These are phyloP conservation scores for Barnettozyma salicaria DNA, from an alignment of 805 yeast species.

Conservation along the genomic window DNA sequence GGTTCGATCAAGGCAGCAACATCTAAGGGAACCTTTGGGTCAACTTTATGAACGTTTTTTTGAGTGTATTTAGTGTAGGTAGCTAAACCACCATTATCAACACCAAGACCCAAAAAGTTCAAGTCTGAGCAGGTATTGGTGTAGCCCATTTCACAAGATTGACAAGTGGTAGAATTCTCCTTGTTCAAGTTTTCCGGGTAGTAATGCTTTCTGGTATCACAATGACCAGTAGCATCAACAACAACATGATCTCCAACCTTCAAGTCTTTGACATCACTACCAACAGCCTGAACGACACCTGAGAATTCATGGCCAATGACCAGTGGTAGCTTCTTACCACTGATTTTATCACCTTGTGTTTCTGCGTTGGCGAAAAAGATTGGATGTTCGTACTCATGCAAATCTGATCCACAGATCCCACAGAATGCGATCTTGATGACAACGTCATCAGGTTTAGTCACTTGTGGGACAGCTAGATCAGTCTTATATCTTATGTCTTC, in stretches of 20 bases:
- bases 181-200: slow-evolving; percentile 15
- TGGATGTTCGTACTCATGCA: slow-evolving; percentile 55
- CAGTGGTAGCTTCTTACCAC: slow-evolving; percentile 41
- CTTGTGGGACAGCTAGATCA: slow-evolving; percentile 31
- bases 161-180: slow-evolving; percentile 31
- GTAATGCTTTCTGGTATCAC: slow-evolving; percentile 32
- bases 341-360: slow-evolving; percentile 26
- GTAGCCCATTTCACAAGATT: slow-evolving; percentile 37
- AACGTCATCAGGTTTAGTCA: slow-evolving; percentile 35
- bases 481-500: slow-evolving; percentile 32
- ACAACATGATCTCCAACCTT: slow-evolving; percentile 53
- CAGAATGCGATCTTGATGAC: slow-evolving; percentile 42
- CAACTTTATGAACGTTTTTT: slow-evolving; percentile 35
- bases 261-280: slow-evolving; percentile 43
- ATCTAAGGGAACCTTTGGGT: slow-evolving; percentile 39
- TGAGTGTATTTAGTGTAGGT: slow-evolving; percentile 37
- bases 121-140: slow-evolving; percentile 41
- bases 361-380: slow-evolving; percentile 52
- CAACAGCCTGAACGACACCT: slow-evolving; percentile 49
- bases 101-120: slow-evolving; percentile 45
- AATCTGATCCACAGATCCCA: slow-evolving; percentile 56
- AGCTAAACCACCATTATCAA: slow-evolving; percentile 42
- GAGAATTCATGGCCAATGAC: slow-evolving; percentile 61
- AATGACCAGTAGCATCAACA: slow-evolving; percentile 43
- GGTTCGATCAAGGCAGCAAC: slow-evolving; percentile 56